Evolutionary conservation across 2,329 filamentous ascomycete genomes (phyloP).

Genomic region (Emericellopsis cladophorae): DNA sequence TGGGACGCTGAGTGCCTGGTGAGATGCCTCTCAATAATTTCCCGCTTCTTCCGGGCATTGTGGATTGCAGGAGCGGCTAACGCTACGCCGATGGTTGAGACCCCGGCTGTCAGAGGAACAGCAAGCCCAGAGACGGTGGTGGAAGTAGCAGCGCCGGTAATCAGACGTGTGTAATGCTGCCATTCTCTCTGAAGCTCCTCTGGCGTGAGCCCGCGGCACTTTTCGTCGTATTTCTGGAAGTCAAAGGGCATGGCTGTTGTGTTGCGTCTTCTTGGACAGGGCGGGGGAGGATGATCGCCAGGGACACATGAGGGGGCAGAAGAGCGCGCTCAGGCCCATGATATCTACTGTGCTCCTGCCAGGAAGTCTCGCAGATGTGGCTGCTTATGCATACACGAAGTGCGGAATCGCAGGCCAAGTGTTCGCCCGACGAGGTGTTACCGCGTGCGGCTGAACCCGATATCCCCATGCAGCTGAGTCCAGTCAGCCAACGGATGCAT

Average conservation of each 20-base stretch:
- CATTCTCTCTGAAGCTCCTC: conserved; percentile 26
- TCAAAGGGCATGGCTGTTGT: conserved; percentile 22
- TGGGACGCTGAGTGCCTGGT: conserved; percentile 18
- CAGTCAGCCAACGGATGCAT: no score
- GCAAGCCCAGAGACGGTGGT: conserved; percentile 25
- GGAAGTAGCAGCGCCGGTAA: conserved; percentile 24
- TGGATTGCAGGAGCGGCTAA: conserved; percentile 24
- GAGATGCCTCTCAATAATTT: conserved; percentile 25
- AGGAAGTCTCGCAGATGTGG: no score
- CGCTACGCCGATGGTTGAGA: conserved; percentile 24
- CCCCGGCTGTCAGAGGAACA: conserved; percentile 22
- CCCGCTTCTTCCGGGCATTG: conserved; percentile 27
- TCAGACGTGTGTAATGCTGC: conserved; percentile 28
- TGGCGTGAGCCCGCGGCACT: conserved; percentile 20
- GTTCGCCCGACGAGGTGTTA: no score
- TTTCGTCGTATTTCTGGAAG: conserved; percentile 23
- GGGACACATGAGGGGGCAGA: no score
- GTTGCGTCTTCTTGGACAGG: no score
- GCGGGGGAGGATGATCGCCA: no score
- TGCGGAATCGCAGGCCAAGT: no score
- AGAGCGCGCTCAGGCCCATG: no score
- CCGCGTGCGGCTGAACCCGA: no score
- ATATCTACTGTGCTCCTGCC: no score
- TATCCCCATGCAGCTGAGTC: no score
- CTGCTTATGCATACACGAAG: no score